Percentiles rank a stretch among this genome's conserved stretches.
phyloP scores from a whole-genome alignment of 73 alveolate species.

The Paramecium sonneborni region DNA sequence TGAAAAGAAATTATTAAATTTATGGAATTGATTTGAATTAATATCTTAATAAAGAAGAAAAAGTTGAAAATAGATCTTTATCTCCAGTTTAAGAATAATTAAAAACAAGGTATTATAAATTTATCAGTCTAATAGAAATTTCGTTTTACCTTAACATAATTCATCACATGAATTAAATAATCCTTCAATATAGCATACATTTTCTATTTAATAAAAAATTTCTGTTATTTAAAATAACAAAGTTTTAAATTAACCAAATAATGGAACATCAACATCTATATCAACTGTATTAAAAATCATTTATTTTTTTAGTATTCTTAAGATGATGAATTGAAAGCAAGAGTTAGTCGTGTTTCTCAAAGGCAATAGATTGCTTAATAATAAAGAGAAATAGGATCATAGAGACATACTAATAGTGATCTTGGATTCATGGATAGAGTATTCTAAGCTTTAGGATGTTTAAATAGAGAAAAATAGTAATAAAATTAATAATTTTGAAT shows the following conservation, averaged over 20 bases:
- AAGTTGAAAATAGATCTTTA: neutral
- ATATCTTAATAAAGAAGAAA: conserved; percentile 30
- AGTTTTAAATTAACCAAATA: neutral
- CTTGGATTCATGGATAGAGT: conserved; percentile 62
- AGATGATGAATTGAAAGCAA: conserved; percentile 39
- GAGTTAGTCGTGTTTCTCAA: conserved; percentile 3
- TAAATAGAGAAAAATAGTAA: conserved; percentile 53
- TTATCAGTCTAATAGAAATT: neutral
- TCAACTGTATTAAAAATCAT: neutral
- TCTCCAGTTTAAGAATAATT: conserved; percentile 33
- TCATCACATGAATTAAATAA: neutral
- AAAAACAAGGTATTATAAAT: neutral
- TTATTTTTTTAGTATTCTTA: neutral
- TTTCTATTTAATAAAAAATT: neutral
- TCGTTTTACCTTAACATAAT: neutral
- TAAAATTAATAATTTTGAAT: neutral
- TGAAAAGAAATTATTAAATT: neutral
- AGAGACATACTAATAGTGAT: conserved; percentile 6
- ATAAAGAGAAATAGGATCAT: conserved; percentile 29
- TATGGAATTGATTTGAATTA: conserved; percentile 16
- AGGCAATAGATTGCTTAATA: neutral
- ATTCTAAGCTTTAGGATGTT: conserved; percentile 59
- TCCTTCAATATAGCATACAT: neutral
- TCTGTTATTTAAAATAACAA: neutral
- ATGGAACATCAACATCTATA: neutral